Evolutionary conservation across 768 basidiomycete genomes (phyloP).

Genomic region (Suillus paluster): DNA sequence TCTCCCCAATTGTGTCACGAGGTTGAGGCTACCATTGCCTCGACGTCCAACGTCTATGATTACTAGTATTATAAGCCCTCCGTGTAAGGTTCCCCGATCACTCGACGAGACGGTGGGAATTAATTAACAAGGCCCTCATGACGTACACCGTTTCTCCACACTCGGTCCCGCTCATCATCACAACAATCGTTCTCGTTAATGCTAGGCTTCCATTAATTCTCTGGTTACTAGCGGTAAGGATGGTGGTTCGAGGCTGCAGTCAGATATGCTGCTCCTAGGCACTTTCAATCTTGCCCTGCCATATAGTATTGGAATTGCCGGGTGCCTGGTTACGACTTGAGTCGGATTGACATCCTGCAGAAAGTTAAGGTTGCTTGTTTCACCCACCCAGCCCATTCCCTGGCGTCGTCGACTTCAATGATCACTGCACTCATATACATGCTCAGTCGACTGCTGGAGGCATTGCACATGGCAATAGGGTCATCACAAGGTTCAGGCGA

Average conservation of each 20-base stretch:
- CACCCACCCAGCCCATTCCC: constrained; percentile 81
- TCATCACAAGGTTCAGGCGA: constrained; percentile 63
- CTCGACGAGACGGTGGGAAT: neutral
- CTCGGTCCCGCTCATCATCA: neutral
- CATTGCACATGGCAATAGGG: constrained; percentile 68
- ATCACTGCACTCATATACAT: constrained; percentile 75
- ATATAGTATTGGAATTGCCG: constrained; percentile 80
- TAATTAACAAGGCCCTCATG: neutral
- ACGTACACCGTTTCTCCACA: neutral
- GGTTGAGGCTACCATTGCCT: too few species aligned
- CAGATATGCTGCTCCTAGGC: too few species aligned
- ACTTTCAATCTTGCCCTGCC: constrained; percentile 38
- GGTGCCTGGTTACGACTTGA: too few species aligned
- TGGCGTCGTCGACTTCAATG: constrained; percentile 73
- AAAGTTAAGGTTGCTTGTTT: constrained; percentile 58
- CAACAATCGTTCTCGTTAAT: neutral
- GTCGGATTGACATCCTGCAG: constrained; percentile 76
- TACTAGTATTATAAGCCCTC: neutral
- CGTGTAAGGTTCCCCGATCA: neutral
- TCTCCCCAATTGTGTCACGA: neutral
- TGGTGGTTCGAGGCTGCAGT: neutral
- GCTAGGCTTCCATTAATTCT: too few species aligned
- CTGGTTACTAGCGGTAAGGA: neutral
- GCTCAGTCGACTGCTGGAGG: constrained; percentile 83
- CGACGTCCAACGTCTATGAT: neutral